Evolutionary conservation across 1,284 basidiomycete genomes (phyloP).

Genomic region (Trichosporon inkin): DNA sequence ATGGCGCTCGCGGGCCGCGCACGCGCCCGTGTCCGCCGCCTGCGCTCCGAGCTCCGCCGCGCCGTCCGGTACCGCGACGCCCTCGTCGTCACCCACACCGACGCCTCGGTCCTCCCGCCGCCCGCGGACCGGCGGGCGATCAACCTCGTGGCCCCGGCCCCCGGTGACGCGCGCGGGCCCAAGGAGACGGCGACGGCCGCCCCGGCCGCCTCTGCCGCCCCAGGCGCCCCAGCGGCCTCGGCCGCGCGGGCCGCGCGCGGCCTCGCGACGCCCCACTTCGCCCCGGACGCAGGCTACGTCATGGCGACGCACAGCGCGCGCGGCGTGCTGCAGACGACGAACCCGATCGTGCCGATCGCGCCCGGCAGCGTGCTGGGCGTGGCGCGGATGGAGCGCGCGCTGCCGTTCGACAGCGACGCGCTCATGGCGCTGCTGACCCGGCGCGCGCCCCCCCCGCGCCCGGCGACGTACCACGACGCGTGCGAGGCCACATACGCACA

Average conservation of each 20-base stretch:
- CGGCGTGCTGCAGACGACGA: slow-evolving; percentile 65
- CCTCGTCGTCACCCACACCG: slow-evolving; percentile 67
- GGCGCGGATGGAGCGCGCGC: slow-evolving; percentile 58
- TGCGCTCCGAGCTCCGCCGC: slow-evolving; percentile 18
- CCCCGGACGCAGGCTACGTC: slow-evolving; percentile 50
- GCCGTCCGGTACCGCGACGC: slow-evolving; percentile 49
- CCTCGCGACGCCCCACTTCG: slow-evolving; percentile 30
- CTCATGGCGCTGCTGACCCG: neutral
- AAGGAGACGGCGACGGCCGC: neutral
- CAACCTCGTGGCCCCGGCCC: slow-evolving; percentile 56
- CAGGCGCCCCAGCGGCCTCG: too few relatives aligned
- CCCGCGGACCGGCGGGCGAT: slow-evolving; percentile 59
- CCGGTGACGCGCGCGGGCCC: too few relatives aligned
- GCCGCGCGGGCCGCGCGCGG: too few relatives aligned
- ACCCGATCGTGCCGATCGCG: slow-evolving; percentile 60
- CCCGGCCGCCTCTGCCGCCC: too few relatives aligned
- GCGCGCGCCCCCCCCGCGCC: neutral
- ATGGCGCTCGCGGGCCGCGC: slow-evolving; percentile 17
- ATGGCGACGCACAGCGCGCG: slow-evolving; percentile 59
- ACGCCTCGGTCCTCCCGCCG: slow-evolving; percentile 58
- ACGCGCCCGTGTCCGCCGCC: neutral
- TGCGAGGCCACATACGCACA: neutral
- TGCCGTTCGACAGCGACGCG: slow-evolving; percentile 26
- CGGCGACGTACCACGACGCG: neutral
- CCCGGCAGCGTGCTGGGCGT: slow-evolving; percentile 57